Base-by-base conservation (phyloP, 495 filamentous ascomycete species). In the Penicillium manginii region DNA sequence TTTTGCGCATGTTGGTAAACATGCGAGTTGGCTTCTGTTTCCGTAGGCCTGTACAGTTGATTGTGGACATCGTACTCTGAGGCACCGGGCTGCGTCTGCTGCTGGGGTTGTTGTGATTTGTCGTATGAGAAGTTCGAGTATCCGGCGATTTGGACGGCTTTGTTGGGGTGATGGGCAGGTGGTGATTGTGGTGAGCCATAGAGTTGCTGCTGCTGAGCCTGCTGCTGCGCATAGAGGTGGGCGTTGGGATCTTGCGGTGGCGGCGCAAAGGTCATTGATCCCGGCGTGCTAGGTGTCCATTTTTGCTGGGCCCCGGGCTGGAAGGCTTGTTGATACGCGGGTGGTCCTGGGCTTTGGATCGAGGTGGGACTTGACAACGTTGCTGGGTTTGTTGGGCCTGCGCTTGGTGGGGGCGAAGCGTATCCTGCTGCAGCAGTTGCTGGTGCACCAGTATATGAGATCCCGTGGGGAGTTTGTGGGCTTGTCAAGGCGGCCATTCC, bases 21-120 rank as follows among this genome's bases (percentile, higher is more conserved):
- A 42, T 76, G 70, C 6, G 64, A 68, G 2, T 58, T 56, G 4
- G 70, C 75, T 64, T 91, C 89, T 15, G 73, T 76, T 67, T 91
- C 86, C 1, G 87, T 90, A 9, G 92, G 91, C 53, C 86, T 72
- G 63, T 94, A 96, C 12, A 89, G 68, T 72, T 94, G 91, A 57
- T 81, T 83, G 69, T 96, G 92, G 29, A 93, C 81, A 33, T 78
- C 68, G 63, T 91, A 92, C 37, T 88, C 84, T 17, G 69, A 59
- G 2, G 65, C 33, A 22, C 57, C 60, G 12, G 69, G 56, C 33
- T 62, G 68, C 33, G 79, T 71, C 31, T 64, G 71, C 55, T 61
- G 73, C n/a, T 61, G 71, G 54, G 59, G 72, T 14, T 61, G 73
- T 33, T 71, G 71, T 14, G 69, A 35, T 61, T 71, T 72, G 19